Conservation (phyloP, 306 rosid species). For the Nissolia schottii region DNA sequence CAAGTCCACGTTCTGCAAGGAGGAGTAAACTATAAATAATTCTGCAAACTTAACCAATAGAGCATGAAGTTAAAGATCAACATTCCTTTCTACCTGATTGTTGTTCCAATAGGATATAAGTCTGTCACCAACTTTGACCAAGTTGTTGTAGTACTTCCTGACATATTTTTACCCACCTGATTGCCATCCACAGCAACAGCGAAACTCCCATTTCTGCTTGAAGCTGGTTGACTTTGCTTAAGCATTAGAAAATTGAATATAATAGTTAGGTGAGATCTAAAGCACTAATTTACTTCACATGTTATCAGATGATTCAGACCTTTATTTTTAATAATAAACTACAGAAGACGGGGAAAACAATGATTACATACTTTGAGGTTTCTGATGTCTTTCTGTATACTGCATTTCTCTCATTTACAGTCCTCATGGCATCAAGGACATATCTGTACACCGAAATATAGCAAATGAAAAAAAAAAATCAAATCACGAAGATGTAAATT, state of each 20-base stretch:
- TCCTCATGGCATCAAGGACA: conserved; percentile 65
- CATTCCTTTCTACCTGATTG: conserved; percentile 64
- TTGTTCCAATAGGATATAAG: conserved; percentile 61
- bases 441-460: conserved; percentile 40
- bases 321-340: conserved; percentile 11
- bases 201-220: conserved; percentile 64
- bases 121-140: conserved; percentile 79
- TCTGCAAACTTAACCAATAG: conserved; percentile 4
- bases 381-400: conserved; percentile 35
- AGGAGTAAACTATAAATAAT: conserved; percentile 26
- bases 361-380: conserved; percentile 54
- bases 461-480: conserved; percentile 8
- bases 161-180: conserved; percentile 37
- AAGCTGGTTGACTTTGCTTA: conserved; percentile 94
- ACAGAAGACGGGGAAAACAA: conserved; percentile 9
- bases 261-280: conserved; percentile 37
- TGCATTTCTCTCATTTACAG: conserved; percentile 46
- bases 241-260: conserved; percentile 43
- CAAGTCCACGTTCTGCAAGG: conserved; percentile 79
- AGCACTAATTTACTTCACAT: conserved; percentile 14
- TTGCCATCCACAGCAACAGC: conserved; percentile 45
- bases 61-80: background rate
- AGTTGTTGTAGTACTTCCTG: conserved; percentile 40
- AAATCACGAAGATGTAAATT: conserved; percentile 13
- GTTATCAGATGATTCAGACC: conserved; percentile 1